Conservation (phyloP, 768 basidiomycete genomes). For the Pisolithus orientalis region DNA sequence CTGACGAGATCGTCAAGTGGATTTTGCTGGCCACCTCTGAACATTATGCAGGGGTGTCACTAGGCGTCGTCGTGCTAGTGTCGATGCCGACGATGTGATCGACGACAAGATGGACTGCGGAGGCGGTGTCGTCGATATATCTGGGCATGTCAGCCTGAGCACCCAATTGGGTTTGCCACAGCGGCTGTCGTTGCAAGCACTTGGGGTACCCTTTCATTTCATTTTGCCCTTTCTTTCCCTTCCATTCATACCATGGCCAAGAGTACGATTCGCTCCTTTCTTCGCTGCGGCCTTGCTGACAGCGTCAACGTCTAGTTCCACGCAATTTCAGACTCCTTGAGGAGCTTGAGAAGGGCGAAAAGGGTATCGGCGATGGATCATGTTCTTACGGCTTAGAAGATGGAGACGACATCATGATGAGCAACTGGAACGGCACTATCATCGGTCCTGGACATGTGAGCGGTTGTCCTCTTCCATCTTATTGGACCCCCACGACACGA, state of each 20-base stretch:
- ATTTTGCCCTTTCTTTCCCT: constrained; percentile 4
- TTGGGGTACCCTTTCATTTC: not conserved
- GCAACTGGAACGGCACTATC: constrained; percentile 98
- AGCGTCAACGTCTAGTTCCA: constrained; percentile 58
- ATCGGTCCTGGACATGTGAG: constrained; percentile 96
- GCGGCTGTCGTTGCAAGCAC: too few relatives aligned
- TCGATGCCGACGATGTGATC: constrained; percentile 2
- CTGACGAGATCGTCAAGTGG: constrained; percentile 91
- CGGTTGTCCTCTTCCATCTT: constrained; percentile 7
- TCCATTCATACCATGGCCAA: constrained; percentile 40
- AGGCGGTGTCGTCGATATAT: constrained; percentile 21
- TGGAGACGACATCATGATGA: constrained; percentile 95
- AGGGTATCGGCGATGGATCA: constrained; percentile 96
- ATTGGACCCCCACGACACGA: constrained; percentile 6
- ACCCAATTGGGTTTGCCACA: too few relatives aligned
- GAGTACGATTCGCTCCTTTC: constrained; percentile 30
- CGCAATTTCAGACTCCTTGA: constrained; percentile 95
- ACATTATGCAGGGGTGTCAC: constrained; percentile 42
- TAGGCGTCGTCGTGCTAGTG: constrained; percentile 10
- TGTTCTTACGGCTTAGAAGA: constrained; percentile 97
- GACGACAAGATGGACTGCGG: constrained; percentile 15
- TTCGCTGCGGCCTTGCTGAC: not conserved
- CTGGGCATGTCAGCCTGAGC: not conserved
- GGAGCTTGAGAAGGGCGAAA: constrained; percentile 99
- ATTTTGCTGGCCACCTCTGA: constrained; percentile 59